Evolutionary conservation across 23 red algal species (phyloP).

Genomic region (Gracilaria gracilis): DNA sequence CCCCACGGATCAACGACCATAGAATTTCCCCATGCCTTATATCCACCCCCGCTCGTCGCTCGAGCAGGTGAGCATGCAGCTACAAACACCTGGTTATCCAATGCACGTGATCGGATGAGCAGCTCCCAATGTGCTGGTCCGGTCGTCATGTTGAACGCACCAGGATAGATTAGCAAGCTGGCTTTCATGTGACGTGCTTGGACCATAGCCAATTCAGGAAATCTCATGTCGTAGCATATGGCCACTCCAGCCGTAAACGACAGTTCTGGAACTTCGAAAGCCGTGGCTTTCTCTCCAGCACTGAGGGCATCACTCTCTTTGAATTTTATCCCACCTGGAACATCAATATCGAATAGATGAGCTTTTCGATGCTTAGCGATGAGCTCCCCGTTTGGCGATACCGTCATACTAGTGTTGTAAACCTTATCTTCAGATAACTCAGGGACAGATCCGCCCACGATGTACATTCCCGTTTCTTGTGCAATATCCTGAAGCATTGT

Average conservation of each 20-base stretch:
- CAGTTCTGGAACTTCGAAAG: constrained; percentile 62
- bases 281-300: constrained; percentile 78
- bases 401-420: constrained; percentile 89
- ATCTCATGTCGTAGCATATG: constrained; percentile 98
- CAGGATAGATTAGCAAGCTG: constrained; percentile 81
- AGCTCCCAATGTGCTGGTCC: constrained; percentile 99
- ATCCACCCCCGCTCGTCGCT: constrained; percentile 63
- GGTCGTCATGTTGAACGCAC: constrained; percentile 99
- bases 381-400: constrained; percentile 76
- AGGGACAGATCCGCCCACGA: constrained; percentile 94
- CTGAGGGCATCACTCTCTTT: constrained; percentile 89
- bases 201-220: constrained; percentile 87
- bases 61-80: constrained; percentile 87
- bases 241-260: constrained; percentile 76
- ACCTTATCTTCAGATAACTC: constrained; percentile 74
- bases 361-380: constrained; percentile 96
- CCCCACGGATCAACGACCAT: constrained; percentile 97
- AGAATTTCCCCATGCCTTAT: constrained; percentile 93
- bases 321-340: constrained; percentile 92
- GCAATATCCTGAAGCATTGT: constrained; percentile 78
- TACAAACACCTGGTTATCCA: constrained; percentile 97
- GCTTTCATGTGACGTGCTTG: constrained; percentile 67
- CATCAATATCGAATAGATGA: constrained; percentile 98
- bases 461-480: constrained; percentile 56
- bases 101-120: constrained; percentile 79